Evolutionary conservation across 2,329 filamentous ascomycete genomes (phyloP).

Genomic region (Dryadomyces quercus-mongolicae): DNA sequence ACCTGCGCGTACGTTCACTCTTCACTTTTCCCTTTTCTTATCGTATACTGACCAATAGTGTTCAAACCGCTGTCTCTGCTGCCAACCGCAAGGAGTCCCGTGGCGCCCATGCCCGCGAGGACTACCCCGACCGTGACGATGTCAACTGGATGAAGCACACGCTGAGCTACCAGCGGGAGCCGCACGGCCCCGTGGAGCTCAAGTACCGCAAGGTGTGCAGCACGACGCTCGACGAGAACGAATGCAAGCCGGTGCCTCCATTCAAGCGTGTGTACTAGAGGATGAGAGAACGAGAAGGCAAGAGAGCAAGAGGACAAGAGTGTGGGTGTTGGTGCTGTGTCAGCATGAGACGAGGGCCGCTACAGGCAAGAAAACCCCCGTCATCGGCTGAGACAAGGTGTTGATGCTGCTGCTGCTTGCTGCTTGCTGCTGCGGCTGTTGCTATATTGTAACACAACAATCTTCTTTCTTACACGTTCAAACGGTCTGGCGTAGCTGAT

Average conservation of each 20-base stretch:
- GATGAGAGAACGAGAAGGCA: not conserved
- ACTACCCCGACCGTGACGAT: constrained; percentile 91
- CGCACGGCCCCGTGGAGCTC: constrained; percentile 77
- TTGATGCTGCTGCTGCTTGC: not conserved
- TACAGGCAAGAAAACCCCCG: not conserved
- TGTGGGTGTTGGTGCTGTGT: not conserved
- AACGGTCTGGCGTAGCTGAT: not conserved
- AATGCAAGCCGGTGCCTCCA: constrained; percentile 92
- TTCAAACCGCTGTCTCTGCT: constrained; percentile 83
- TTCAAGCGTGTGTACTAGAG: constrained; percentile 86
- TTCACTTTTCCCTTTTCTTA: not conserved
- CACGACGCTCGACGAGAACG: constrained; percentile 80
- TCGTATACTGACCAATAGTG: constrained; percentile 30
- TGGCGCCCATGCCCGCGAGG: constrained; percentile 93
- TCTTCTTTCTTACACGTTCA: not conserved
- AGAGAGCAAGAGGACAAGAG: constrained; percentile 3
- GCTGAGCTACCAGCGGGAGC: constrained; percentile 85
- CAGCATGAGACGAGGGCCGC: not conserved
- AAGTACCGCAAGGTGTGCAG: constrained; percentile 74
- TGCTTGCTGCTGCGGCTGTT: not conserved
- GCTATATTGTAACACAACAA: not conserved
- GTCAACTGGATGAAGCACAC: constrained; percentile 99
- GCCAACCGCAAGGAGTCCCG: constrained; percentile 94
- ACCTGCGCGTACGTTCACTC: constrained; percentile 73
- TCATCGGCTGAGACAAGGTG: not conserved